These are phyloP conservation scores for Drosera capensis DNA, from an alignment of 148 eudicot genomes.

Conservation along the genomic window DNA sequence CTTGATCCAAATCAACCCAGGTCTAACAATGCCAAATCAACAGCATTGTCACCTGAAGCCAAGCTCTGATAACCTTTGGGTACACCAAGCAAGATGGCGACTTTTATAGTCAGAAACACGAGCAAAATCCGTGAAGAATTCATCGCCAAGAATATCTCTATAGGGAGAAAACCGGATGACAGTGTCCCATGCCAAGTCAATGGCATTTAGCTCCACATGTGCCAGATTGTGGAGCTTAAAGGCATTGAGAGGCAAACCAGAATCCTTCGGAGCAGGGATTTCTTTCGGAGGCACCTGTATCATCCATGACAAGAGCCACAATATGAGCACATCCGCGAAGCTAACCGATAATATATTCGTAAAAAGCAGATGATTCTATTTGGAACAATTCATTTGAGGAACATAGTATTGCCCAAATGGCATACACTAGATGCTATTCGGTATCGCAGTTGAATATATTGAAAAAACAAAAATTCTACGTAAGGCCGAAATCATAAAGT, in stretches of 20 bases:
- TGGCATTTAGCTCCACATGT: slow-evolving; percentile 95
- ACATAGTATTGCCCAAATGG: too few relatives aligned
- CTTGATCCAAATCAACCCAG: neutral
- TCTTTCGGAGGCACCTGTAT: slow-evolving; percentile 69
- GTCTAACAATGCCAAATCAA: neutral
- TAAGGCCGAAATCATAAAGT: too few relatives aligned
- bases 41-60: slow-evolving; percentile 48
- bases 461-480: too few relatives aligned
- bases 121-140: slow-evolving; percentile 80
- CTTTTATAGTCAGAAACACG: slow-evolving; percentile 98
- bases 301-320: slow-evolving; percentile 3
- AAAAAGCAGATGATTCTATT: too few relatives aligned
- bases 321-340: slow-evolving; percentile 2
- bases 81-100: slow-evolving; percentile 95
- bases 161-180: slow-evolving; percentile 87
- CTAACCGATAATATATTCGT: too few relatives aligned
- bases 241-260: slow-evolving; percentile 84
- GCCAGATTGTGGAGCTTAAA: slow-evolving; percentile 94
- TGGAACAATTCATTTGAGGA: too few relatives aligned
- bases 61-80: slow-evolving; percentile 76
- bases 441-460: too few relatives aligned
- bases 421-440: too few relatives aligned
- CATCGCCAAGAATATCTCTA: slow-evolving; percentile 53
- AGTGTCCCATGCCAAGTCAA: slow-evolving; percentile 94
- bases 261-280: slow-evolving; percentile 63